A percentile compares a stretch with the other conserved stretches of the same genome.
These are phyloP conservation scores for Entomortierella parvispora DNA, from an alignment of 192 early-diverging fungal genomes.

Conservation along the genomic window DNA sequence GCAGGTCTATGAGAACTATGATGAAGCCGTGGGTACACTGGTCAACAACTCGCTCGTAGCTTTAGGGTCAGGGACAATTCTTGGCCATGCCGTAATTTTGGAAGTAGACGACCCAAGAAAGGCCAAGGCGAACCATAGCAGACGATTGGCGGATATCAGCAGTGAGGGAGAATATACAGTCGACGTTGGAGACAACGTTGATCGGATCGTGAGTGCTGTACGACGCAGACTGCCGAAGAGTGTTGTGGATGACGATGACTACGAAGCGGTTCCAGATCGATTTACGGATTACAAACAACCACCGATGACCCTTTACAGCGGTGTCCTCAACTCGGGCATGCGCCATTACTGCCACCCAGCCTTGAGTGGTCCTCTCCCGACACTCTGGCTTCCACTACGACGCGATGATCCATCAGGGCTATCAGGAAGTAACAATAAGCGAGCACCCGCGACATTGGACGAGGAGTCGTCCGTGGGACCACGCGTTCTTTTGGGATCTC, in stretches of 20 bases:
- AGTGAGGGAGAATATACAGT: no score
- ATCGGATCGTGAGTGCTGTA: background rate
- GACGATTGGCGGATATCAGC: background rate
- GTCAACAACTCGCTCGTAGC: background rate
- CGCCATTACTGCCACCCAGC: slow-evolving; percentile 75
- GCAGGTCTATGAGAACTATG: background rate
- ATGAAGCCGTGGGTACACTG: background rate
- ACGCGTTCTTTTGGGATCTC: no score
- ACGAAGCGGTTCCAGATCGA: slow-evolving; percentile 66
- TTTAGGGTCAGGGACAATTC: slow-evolving; percentile 6
- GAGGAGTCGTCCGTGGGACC: no score
- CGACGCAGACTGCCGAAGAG: slow-evolving; percentile 17
- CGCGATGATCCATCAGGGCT: background rate
- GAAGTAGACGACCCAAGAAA: slow-evolving; percentile 2
- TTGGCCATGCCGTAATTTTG: slow-evolving; percentile 11
- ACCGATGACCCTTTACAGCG: slow-evolving; percentile 73
- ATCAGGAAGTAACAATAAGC: background rate
- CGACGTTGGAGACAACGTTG: background rate
- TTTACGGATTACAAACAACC: slow-evolving; percentile 81
- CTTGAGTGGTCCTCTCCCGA: slow-evolving; percentile 69
- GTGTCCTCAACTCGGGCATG: slow-evolving; percentile 81
- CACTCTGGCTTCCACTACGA: slow-evolving; percentile 78
- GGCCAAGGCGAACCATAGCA: background rate
- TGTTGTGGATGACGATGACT: slow-evolving; percentile 71
- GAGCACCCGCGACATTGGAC: background rate